Conservation (phyloP, 345 rosid genomes). For the Moricandia moricandioides region DNA sequence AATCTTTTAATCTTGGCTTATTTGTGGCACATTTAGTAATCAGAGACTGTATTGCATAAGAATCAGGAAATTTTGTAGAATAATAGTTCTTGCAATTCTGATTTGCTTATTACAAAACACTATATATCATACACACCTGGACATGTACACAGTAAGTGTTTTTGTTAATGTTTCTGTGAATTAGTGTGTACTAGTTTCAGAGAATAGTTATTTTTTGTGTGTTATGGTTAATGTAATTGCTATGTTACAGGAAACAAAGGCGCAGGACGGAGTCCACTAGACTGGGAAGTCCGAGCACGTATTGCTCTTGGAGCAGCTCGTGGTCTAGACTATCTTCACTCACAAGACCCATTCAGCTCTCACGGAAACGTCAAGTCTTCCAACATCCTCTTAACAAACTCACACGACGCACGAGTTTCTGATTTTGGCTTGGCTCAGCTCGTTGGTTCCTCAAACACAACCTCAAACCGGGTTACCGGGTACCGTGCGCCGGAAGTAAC, state of each 20-base stretch:
- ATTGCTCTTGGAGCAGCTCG: slow-evolving; percentile 87
- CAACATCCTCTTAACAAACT: slow-evolving; percentile 71
- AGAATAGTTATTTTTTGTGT: background rate
- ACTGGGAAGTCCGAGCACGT: slow-evolving; percentile 75
- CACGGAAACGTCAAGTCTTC: slow-evolving; percentile 95
- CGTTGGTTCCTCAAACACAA: slow-evolving; percentile 61
- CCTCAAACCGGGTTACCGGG: slow-evolving; percentile 78
- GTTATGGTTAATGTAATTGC: background rate
- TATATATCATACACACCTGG: no score
- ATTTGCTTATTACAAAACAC: no score
- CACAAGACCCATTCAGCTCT: slow-evolving; percentile 67
- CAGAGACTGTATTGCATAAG: no score
- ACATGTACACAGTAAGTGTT: background rate
- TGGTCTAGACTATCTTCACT: slow-evolving; percentile 80
- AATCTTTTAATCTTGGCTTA: no score
- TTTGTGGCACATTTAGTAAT: no score
- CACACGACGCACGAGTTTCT: slow-evolving; percentile 75
- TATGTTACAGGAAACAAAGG: slow-evolving; percentile 79
- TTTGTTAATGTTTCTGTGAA: background rate
- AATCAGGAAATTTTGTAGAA: no score
- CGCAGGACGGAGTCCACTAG: slow-evolving; percentile 77
- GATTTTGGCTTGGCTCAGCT: slow-evolving; percentile 90
- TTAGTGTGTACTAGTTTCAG: background rate
- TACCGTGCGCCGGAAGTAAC: slow-evolving; percentile 97
- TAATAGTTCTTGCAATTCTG: no score